Evolutionary conservation across 108 stramenopile species (phyloP), one percentile per base, ranked within the genome.

Genomic region (Skeletonema menzelii): DNA sequence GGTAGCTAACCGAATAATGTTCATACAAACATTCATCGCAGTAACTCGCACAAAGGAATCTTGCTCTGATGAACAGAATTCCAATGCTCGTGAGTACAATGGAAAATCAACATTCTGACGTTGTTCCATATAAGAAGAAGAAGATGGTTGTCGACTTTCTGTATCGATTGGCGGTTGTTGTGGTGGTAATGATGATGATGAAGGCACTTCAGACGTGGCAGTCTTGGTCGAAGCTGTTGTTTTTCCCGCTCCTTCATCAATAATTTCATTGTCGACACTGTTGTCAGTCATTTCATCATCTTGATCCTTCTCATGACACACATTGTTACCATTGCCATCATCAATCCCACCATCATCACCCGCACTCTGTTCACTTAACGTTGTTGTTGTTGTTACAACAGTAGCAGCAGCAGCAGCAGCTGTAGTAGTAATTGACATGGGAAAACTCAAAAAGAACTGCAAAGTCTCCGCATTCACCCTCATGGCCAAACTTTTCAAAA

Each of bases 21-120:
- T 95, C 74, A 95, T 80, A 76, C 94, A 95, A 15, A 95, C 84
- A 69, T 91, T 95, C 91, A 95, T 90, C 46, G 92, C 94, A 8
- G 94, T 95, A 13, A 90, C 84, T 15, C 92, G 76, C 20, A 95
- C 87, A 63, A 95, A 95, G 11, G 90, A 88, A 75, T 95, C 94
- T 44, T 91, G 86, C 56, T 91, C 90, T 11, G 79, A 70, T 2
- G 89, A 65, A 66, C 94, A 95, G 67, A 93, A 93, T 75, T 95
- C 90, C 58, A 95, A 70, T 20, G 94, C 91, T 31, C 94, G 80
- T 37, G 84, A 87, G 66, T 95, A 95, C 47, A 95, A 67, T 37
- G 92, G 92, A 73, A 95, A 95, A 61, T 92, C 80, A 2, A 92
- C 87, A 19, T 67, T 34, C 19, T 17, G 12, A 2, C 59, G 62